Percentiles rank a stretch among this genome's conserved stretches.
phyloP scores from a whole-genome alignment of 2,329 filamentous ascomycete genomes.

The Leptographium galeiforme region DNA sequence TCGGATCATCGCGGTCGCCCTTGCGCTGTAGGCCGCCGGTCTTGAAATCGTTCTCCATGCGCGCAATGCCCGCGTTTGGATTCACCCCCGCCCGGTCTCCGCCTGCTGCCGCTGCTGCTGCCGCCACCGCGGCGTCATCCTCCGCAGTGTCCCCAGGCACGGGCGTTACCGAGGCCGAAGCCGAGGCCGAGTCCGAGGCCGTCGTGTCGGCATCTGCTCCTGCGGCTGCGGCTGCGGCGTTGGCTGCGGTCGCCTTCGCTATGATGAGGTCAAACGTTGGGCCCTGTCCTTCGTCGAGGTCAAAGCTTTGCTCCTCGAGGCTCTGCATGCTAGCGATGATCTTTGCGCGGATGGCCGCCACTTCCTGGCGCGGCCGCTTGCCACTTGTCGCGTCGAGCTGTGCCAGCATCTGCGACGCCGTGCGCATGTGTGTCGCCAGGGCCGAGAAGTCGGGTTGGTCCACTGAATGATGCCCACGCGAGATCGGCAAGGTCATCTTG shows the following conservation, averaged over 20 bases:
- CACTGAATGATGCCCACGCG: constrained; percentile 29
- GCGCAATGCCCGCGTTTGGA: constrained; percentile 59
- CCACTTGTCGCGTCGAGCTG: constrained; percentile 70
- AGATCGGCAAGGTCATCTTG: constrained; percentile 45
- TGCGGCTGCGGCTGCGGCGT: constrained; percentile 19
- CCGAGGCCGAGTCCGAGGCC: not conserved
- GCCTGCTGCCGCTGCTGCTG: constrained; percentile 23
- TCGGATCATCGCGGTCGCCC: constrained; percentile 73
- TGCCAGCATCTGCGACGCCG: constrained; percentile 74
- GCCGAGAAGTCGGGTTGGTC: constrained; percentile 74
- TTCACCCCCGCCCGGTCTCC: constrained; percentile 38
- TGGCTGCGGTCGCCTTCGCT: constrained; percentile 49
- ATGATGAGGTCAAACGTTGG: constrained; percentile 77
- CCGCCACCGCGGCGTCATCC: constrained; percentile 13
- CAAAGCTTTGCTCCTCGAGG: constrained; percentile 73
- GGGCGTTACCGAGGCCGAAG: not conserved
- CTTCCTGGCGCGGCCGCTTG: constrained; percentile 66
- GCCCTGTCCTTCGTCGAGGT: constrained; percentile 55
- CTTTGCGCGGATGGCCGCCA: constrained; percentile 70
- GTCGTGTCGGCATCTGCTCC: not conserved
- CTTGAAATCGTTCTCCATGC: constrained; percentile 84
- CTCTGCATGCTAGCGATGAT: constrained; percentile 88
- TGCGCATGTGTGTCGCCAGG: constrained; percentile 75
- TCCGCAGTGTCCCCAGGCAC: not conserved
- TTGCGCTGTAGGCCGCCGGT: constrained; percentile 71